phyloP scores from a whole-genome alignment of 768 basidiomycete genomes.

The Trametes cubensis region DNA sequence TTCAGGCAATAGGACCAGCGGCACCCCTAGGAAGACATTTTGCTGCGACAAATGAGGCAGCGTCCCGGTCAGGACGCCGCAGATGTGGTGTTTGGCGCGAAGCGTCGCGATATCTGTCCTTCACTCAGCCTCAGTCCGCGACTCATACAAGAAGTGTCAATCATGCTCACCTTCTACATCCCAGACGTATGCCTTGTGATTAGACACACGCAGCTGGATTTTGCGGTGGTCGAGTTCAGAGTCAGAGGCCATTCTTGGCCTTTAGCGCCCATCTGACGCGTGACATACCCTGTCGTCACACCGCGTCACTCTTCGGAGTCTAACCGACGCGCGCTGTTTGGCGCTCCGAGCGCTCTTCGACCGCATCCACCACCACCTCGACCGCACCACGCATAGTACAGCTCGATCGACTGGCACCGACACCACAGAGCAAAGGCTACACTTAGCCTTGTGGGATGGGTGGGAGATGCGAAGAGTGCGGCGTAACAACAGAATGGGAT shows the following conservation, averaged over 20 bases:
- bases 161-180: slow-evolving; percentile 69
- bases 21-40: slow-evolving; percentile 94
- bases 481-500: slow-evolving; percentile 53
- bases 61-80: slow-evolving; percentile 86
- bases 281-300: slow-evolving; percentile 6
- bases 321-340: neutral
- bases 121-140: slow-evolving; percentile 11
- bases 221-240: slow-evolving; percentile 20
- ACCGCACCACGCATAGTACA: neutral
- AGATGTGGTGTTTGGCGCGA: slow-evolving; percentile 79
- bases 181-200: slow-evolving; percentile 87
- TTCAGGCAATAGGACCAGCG: slow-evolving; percentile 85
- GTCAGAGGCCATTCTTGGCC: slow-evolving; percentile 21
- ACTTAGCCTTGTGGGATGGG: slow-evolving; percentile 28
- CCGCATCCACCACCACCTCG: slow-evolving; percentile 16
- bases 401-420: neutral
- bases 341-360: neutral
- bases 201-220: slow-evolving; percentile 70
- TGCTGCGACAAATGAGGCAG: slow-evolving; percentile 95
- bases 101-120: slow-evolving; percentile 74
- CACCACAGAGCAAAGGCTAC: neutral
- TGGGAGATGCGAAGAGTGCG: slow-evolving; percentile 56
- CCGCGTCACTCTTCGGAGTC: no score
- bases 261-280: slow-evolving; percentile 8
- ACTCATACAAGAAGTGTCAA: neutral